These are phyloP conservation scores for Otatea glauca DNA, from an alignment of 176 grass and related monocot species.

Conservation along the genomic window DNA sequence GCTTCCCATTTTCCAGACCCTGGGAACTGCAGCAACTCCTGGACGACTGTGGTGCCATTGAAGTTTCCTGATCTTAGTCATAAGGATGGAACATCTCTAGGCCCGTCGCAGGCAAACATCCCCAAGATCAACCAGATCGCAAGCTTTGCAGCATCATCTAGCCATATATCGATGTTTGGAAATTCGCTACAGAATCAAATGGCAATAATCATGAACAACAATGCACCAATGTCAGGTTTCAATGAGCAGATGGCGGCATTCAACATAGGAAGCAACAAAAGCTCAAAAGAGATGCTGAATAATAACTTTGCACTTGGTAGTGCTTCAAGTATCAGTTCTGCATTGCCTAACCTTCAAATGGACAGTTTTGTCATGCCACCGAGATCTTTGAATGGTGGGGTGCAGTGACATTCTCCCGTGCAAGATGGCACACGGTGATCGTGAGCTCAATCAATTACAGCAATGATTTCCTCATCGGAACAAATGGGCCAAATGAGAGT, in stretches of 20 bases:
- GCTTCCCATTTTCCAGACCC: neutral
- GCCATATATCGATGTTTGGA: neutral
- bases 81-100: slow-evolving; percentile 15
- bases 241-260: neutral
- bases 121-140: neutral
- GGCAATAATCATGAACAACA: neutral
- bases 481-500: neutral
- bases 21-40: slow-evolving; percentile 2
- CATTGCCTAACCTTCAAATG: slow-evolving; percentile 14
- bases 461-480: neutral
- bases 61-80: slow-evolving; percentile 19
- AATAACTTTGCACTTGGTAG: slow-evolving; percentile 3
- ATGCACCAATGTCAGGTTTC: neutral
- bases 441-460: neutral
- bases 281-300: neutral
- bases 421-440: slow-evolving; percentile 22
- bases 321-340: slow-evolving; percentile 23
- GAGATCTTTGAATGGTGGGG: neutral
- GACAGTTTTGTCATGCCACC: neutral
- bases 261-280: slow-evolving; percentile 27
- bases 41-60: neutral
- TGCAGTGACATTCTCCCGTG: slow-evolving; percentile 12
- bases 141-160: neutral
- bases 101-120: neutral
- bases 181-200: slow-evolving; percentile 27